These are phyloP conservation scores for Penicillium sp. DNA, from an alignment of 2,329 filamentous ascomycete species.

Conservation along the genomic window DNA sequence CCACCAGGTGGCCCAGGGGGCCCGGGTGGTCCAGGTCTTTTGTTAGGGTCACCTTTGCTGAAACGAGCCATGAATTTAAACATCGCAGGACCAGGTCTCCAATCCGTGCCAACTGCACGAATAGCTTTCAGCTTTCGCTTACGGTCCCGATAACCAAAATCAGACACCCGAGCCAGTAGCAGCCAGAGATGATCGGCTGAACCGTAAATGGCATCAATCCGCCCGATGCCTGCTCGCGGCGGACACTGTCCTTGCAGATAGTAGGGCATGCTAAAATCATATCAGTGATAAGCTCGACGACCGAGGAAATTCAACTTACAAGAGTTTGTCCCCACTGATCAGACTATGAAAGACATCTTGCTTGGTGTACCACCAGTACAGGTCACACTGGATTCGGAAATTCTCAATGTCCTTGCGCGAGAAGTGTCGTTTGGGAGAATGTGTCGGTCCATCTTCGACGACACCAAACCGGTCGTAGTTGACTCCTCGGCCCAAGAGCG, in stretches of 20 bases:
- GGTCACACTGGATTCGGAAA: constrained; percentile 77
- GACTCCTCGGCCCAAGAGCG: constrained; percentile 57
- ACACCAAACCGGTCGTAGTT: constrained; percentile 59
- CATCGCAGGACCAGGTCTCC: constrained; percentile 55
- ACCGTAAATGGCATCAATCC: constrained; percentile 76
- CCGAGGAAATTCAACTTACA: constrained; percentile 59
- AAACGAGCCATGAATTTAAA: constrained; percentile 38
- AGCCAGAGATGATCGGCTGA: constrained; percentile 86
- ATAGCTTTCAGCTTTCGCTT: constrained; percentile 71
- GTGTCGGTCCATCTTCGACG: constrained; percentile 37
- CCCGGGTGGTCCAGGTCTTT: constrained; percentile 11
- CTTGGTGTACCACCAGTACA: constrained; percentile 95
- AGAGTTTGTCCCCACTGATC: constrained; percentile 76
- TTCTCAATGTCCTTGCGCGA: constrained; percentile 66
- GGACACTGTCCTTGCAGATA: constrained; percentile 81
- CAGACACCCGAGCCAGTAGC: constrained; percentile 72
- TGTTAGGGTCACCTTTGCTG: constrained; percentile 10
- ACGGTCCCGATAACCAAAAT: constrained; percentile 75
- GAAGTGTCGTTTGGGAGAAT: constrained; percentile 34
- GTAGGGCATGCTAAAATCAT: constrained; percentile 66
- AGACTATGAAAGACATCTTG: constrained; percentile 92
- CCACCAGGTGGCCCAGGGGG: constrained; percentile 9
- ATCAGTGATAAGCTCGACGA: constrained; percentile 22
- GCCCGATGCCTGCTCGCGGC: constrained; percentile 76
- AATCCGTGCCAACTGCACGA: constrained; percentile 57